Base-by-base conservation (phyloP, 2,329 filamentous ascomycete species). In the Penicillium paneum region DNA sequence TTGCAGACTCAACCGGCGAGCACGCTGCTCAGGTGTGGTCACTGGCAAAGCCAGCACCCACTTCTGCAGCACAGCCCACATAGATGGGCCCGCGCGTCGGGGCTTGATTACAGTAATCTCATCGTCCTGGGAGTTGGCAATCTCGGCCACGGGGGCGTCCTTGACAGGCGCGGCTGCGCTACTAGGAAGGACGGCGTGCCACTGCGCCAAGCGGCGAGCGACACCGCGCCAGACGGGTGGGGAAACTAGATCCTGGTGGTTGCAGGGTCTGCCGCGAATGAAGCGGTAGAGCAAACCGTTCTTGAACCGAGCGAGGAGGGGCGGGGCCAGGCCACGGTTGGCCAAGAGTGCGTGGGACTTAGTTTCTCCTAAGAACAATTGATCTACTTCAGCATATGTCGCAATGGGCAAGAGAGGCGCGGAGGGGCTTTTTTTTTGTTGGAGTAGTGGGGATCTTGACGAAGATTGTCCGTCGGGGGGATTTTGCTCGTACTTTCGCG, bases 211-310 rank as follows among this genome's bases (percentile, higher is more conserved):
- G 56, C 90, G 83, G 58, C 84, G 84, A 28, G 94, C 94, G 59
- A 97, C 88, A 52, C 90, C 92, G 40, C 83, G 83, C 80, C 91
- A 94, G 68, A 97, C 83, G 29, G 83, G 79, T 41, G 89, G 84
- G 61, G 83, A 83, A 54, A 89, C 84, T 60, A 99, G 79, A 71
- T 97, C 92, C 64, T 87, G 82, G 43, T 93, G 89, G 49, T 86
- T 83, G 65, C 91, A 92, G 50, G 90, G 88, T 60, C 82, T 84
- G 49, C 94, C 94, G 58, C 84, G 84, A 62, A 97, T 88, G 76
- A 88, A 99, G 64, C 89, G 86, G 79, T 99, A 99, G 68, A 99
- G 83, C 77, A 99, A 90, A 64, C 94, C 94, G 71, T 99, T 99
- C 66, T 91, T 82, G 79, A 99, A 99, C 62, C 92, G 88, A 51